Conservation (phyloP, 768 basidiomycete species). For the Termitomyces sp. region DNA sequence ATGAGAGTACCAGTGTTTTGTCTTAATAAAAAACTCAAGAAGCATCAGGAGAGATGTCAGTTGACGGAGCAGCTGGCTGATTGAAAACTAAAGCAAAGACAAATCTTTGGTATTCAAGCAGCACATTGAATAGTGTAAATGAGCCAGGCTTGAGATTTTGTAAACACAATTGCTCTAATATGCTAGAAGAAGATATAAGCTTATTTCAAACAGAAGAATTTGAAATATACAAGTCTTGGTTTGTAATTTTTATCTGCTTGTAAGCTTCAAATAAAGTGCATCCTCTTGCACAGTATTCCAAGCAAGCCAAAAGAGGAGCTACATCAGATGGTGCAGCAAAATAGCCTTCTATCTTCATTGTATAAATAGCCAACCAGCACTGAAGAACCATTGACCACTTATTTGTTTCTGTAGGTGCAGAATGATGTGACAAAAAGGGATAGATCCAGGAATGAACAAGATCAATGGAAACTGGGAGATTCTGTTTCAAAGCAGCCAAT, state of each 20-base stretch:
- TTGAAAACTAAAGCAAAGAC: neutral
- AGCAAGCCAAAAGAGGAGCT: neutral
- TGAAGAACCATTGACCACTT: too few species aligned
- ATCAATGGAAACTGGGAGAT: neutral
- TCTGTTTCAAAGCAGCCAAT: neutral
- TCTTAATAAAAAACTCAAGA: neutral
- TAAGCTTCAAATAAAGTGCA: neutral
- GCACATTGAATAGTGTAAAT: neutral
- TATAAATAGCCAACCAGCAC: too few species aligned
- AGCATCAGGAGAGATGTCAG: neutral
- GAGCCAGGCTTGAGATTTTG: neutral
- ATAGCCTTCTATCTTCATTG: too few species aligned
- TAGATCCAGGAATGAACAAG: neutral
- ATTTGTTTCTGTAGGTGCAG: too few species aligned
- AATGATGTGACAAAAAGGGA: neutral
- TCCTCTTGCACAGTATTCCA: neutral
- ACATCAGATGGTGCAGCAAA: too few species aligned
- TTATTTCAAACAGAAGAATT: neutral
- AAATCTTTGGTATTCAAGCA: too few species aligned
- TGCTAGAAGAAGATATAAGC: neutral
- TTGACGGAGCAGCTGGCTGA: neutral
- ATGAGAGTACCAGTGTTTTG: neutral
- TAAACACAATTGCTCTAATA: neutral
- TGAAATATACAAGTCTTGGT: neutral
- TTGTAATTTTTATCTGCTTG: neutral